Conservation (phyloP, 2,329 filamentous ascomycete genomes). For the Thermothelomyces thermophilus region DNA sequence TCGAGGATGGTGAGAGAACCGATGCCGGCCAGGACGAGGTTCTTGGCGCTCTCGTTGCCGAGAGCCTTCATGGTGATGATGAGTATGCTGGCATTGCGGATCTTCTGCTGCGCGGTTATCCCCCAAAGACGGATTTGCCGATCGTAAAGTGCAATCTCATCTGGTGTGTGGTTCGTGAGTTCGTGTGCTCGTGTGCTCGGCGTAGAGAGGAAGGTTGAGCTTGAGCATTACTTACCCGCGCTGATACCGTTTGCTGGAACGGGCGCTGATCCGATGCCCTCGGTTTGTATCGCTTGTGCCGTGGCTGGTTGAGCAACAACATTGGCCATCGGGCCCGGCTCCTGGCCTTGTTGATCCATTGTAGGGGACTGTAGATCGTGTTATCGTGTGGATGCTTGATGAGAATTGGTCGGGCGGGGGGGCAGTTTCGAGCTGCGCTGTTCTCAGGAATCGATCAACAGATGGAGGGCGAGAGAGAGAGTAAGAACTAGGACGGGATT, state of each 20-base stretch:
- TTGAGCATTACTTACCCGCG: constrained; percentile 27
- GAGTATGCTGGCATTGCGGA: constrained; percentile 82
- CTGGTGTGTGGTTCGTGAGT: constrained; percentile 36
- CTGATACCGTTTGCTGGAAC: constrained; percentile 26
- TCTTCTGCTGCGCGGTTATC: constrained; percentile 86
- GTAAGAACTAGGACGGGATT: no score
- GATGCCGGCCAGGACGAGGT: constrained; percentile 89
- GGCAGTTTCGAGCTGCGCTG: no score
- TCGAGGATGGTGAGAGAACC: constrained; percentile 86
- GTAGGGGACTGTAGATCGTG: not conserved
- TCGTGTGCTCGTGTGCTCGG: not conserved
- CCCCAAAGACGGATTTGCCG: constrained; percentile 97
- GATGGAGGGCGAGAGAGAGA: no score
- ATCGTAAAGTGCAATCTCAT: constrained; percentile 96
- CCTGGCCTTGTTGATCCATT: constrained; percentile 6
- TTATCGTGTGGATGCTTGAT: not conserved
- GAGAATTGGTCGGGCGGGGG: not conserved
- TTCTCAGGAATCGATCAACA: no score
- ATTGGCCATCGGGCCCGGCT: not conserved
- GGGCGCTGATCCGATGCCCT: constrained; percentile 16
- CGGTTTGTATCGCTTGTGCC: constrained; percentile 1
- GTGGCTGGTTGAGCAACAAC: not conserved
- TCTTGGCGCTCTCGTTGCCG: constrained; percentile 93
- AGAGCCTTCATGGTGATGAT: constrained; percentile 83
- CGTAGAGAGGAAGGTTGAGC: not conserved